Conservation (phyloP, 1,284 basidiomycete species). For the Naganishia albida region DNA sequence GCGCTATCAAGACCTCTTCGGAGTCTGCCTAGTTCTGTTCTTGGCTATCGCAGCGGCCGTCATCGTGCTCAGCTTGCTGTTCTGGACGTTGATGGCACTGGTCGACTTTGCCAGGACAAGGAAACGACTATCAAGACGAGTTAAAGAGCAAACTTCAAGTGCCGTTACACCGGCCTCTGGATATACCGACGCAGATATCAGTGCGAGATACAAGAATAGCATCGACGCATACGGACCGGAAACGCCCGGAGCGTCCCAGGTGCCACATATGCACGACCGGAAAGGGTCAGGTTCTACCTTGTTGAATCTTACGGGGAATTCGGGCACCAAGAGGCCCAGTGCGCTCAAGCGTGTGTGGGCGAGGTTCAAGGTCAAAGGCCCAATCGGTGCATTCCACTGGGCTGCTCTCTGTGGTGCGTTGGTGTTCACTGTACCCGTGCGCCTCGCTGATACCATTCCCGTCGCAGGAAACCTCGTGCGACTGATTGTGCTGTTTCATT, state of each 20-base stretch:
- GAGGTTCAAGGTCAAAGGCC: slow-evolving; percentile 51
- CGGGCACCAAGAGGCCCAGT: slow-evolving; percentile 10
- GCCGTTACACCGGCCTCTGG: slow-evolving; percentile 13
- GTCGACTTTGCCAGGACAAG: slow-evolving; percentile 37
- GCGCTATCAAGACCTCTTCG: slow-evolving; percentile 78
- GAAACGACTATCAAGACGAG: not conserved
- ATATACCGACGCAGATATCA: slow-evolving; percentile 15
- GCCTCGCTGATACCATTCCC: not conserved
- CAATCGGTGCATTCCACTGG: slow-evolving; percentile 54
- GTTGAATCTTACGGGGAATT: slow-evolving; percentile 17
- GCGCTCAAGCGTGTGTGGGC: slow-evolving; percentile 43
- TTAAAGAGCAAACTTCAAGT: slow-evolving; percentile 11
- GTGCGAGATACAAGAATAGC: slow-evolving; percentile 24
- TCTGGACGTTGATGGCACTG: slow-evolving; percentile 68
- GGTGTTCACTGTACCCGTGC: not conserved
- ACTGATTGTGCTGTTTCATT: slow-evolving; percentile 85
- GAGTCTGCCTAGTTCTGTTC: slow-evolving; percentile 78
- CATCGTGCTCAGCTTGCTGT: slow-evolving; percentile 65
- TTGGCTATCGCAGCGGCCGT: slow-evolving; percentile 73
- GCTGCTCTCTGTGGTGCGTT: slow-evolving; percentile 47
- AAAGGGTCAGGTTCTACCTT: slow-evolving; percentile 20
- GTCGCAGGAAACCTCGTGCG: slow-evolving; percentile 81
- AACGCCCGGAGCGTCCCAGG: slow-evolving; percentile 13
- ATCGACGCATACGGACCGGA: slow-evolving; percentile 12
- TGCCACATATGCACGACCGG: slow-evolving; percentile 17